Evolutionary conservation across 805 yeast species (phyloP).

Genomic region (Debaryomyces maramus): DNA sequence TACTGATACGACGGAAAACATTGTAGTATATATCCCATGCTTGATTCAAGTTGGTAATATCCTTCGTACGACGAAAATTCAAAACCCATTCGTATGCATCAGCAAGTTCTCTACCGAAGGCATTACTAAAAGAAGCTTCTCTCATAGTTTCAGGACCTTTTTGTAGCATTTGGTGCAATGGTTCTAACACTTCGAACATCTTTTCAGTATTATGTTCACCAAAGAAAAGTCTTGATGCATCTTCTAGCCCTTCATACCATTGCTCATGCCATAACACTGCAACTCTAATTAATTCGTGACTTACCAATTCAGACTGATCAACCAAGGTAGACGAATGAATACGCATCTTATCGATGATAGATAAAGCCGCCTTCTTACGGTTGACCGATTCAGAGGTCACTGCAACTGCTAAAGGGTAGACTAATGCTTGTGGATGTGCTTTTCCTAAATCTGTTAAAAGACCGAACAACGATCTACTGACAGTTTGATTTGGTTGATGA

Average conservation of each 20-base stretch:
- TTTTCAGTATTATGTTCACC: constrained; percentile 94
- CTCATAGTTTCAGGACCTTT: constrained; percentile 90
- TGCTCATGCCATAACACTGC: constrained; percentile 97
- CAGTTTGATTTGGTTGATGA: constrained; percentile 89
- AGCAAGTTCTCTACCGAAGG: constrained; percentile 88
- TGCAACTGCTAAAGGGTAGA: constrained; percentile 94
- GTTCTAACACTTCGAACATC: constrained; percentile 89
- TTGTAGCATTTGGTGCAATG: constrained; percentile 80
- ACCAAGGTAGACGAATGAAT: constrained; percentile 82
- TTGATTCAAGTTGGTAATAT: constrained; percentile 84
- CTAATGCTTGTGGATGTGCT: constrained; percentile 96
- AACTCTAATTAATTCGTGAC: constrained; percentile 87
- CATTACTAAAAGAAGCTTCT: constrained; percentile 88
- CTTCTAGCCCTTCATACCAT: constrained; percentile 97
- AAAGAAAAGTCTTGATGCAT: constrained; percentile 89
- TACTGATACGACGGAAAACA: constrained; percentile 86
- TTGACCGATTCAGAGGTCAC: constrained; percentile 89
- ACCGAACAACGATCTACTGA: constrained; percentile 76
- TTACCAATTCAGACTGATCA: constrained; percentile 91
- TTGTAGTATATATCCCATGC: constrained; percentile 97
- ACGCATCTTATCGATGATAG: constrained; percentile 90
- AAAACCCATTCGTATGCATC: constrained; percentile 94
- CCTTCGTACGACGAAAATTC: constrained; percentile 81
- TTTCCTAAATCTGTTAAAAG: constrained; percentile 85
- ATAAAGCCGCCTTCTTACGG: constrained; percentile 87